phyloP scores from a whole-genome alignment of 2,329 filamentous ascomycete genomes.

The Acephala macrosclerotiorum region DNA sequence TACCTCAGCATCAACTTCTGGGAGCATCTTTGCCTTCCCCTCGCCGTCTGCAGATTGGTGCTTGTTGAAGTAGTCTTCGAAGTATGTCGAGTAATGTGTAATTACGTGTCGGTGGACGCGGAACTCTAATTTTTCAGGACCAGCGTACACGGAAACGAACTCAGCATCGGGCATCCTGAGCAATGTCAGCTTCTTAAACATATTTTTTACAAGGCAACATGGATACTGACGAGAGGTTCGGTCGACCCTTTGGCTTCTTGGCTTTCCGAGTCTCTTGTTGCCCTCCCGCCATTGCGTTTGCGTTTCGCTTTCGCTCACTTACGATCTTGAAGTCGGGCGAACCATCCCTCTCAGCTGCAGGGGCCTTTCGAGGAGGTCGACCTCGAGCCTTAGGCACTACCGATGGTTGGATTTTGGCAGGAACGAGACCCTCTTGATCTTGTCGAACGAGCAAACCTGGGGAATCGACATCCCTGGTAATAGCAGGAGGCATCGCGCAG shows the following conservation, averaged over 20 bases:
- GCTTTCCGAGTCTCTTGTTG: no score
- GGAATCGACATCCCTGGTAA: no score
- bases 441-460: no score
- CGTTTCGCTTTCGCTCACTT: no score
- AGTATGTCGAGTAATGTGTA: constrained; percentile 13
- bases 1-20: constrained; percentile 11
- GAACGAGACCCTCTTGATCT: no score
- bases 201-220: neutral
- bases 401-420: no score
- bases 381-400: no score
- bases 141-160: constrained; percentile 9
- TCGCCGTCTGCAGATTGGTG: constrained; percentile 1
- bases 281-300: no score
- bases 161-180: neutral
- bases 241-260: neutral
- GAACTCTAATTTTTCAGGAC: constrained; percentile 6
- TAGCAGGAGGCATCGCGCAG: no score
- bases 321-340: no score
- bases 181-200: neutral
- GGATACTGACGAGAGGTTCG: neutral
- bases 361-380: no score
- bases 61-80: neutral
- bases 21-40: neutral
- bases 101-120: neutral
- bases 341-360: no score